A percentile compares a stretch with the other conserved stretches of the same genome.
These are phyloP conservation scores for Theileria parva DNA, from an alignment of 169 alveolate genomes.

Conservation along the genomic window DNA sequence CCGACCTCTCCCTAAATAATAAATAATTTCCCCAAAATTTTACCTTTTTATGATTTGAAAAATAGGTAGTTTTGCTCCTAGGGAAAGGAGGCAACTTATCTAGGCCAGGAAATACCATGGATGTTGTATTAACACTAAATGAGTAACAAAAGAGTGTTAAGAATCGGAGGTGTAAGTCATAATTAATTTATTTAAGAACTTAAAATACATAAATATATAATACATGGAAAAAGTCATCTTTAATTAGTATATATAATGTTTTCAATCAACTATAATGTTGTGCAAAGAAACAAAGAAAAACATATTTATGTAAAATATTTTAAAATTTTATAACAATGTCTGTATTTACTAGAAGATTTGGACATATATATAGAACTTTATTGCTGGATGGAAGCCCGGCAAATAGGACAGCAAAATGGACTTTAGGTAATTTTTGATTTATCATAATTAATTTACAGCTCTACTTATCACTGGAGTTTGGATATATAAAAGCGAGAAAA, in stretches of 20 bases:
- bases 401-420: conserved; percentile 62
- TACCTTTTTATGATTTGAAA: conserved; percentile 58
- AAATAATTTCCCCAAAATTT: not conserved
- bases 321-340: not conserved
- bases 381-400: conserved; percentile 66
- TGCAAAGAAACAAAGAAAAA: not conserved
- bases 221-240: not conserved
- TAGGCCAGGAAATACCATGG: not conserved
- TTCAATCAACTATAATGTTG: not conserved
- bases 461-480: conserved; percentile 42
- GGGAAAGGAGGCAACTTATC: conserved; percentile 34
- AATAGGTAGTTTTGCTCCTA: conserved; percentile 44
- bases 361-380: conserved; percentile 52
- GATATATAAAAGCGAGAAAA: conserved; percentile 61
- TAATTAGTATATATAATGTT: not conserved
- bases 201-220: not conserved
- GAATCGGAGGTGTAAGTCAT: conserved; percentile 13
- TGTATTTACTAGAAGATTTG: conserved; percentile 45
- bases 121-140: not conserved
- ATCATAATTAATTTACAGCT: not conserved
- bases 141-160: conserved; percentile 3
- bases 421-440: conserved; percentile 22
- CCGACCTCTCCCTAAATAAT: conserved; percentile 65
- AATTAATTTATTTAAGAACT: not conserved
- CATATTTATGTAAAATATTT: not conserved